Conservation (phyloP, 2,329 filamentous ascomycete genomes). For the Sporothrix brasiliensis region DNA sequence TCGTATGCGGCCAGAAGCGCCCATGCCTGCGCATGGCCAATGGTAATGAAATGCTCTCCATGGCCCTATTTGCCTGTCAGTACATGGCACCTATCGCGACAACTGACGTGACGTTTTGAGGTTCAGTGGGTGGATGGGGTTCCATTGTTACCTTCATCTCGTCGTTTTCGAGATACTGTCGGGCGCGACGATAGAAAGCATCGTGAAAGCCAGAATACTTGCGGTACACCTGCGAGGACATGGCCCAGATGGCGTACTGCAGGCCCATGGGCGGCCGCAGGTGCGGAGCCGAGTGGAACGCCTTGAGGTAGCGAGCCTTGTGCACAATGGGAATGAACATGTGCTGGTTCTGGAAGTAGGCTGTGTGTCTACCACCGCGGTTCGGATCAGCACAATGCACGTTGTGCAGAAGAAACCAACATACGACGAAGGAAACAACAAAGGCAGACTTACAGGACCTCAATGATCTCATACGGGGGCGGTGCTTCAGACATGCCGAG, state of each 20-base stretch:
- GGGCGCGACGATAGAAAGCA: conserved; percentile 77
- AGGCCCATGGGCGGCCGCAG: conserved; percentile 80
- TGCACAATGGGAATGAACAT: conserved; percentile 77
- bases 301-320: conserved; percentile 70
- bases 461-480: conserved; percentile 75
- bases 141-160: conserved; percentile 68
- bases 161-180: conserved; percentile 80
- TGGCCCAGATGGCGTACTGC: conserved; percentile 85
- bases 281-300: conserved; percentile 71
- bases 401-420: not conserved
- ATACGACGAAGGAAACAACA: not conserved
- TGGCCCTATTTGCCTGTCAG: conserved; percentile 54
- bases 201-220: conserved; percentile 74
- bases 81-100: not conserved
- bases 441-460: conserved; percentile 69
- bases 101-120: not conserved
- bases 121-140: conserved; percentile 29
- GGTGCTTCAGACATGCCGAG: conserved; percentile 81
- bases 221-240: conserved; percentile 70
- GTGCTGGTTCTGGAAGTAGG: conserved; percentile 77
- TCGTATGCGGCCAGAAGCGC: conserved; percentile 74
- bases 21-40: conserved; percentile 84
- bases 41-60: conserved; percentile 76
- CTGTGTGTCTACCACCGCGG: conserved; percentile 57
- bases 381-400: not conserved